phyloP scores from a whole-genome alignment of 305 asterid species.

The Ajuga reptans region DNA sequence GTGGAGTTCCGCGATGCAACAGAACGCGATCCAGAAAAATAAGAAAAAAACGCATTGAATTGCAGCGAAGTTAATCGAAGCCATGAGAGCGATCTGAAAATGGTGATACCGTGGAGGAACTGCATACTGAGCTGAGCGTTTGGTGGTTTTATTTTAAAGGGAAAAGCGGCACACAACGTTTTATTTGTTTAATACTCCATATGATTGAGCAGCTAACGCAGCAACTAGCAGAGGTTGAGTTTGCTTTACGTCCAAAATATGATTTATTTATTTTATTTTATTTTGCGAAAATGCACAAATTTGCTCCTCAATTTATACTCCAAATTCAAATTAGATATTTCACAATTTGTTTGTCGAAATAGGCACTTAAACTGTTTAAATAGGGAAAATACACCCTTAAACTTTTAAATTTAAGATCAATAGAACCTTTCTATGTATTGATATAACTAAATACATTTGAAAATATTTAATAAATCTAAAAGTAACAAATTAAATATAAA shows the following conservation, averaged over 20 bases:
- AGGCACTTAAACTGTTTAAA: too few relatives aligned
- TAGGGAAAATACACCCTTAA: too few relatives aligned
- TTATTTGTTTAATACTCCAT: background rate
- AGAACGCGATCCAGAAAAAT: conserved; percentile 28
- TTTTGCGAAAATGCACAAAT: too few relatives aligned
- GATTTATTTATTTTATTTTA: too few relatives aligned
- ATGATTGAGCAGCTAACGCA: background rate
- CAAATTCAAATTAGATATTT: too few relatives aligned
- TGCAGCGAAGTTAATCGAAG: background rate
- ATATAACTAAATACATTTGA: too few relatives aligned
- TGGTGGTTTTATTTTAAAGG: background rate
- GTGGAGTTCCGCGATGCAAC: conserved; percentile 20
- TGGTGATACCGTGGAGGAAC: background rate
- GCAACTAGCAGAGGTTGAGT: background rate
- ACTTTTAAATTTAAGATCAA: too few relatives aligned
- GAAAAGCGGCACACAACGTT: background rate
- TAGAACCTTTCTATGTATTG: too few relatives aligned
- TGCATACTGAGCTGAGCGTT: background rate
- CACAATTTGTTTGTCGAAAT: too few relatives aligned
- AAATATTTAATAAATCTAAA: too few relatives aligned
- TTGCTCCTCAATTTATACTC: too few relatives aligned
- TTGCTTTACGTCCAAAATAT: background rate
- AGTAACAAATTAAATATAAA: too few relatives aligned
- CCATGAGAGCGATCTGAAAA: conserved; percentile 29
- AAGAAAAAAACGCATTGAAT: conserved; percentile 19